Evolutionary conservation across 441 rosid species (phyloP), one percentile per base, ranked within the genome.

Genomic region (Eutrema salsugineum): DNA sequence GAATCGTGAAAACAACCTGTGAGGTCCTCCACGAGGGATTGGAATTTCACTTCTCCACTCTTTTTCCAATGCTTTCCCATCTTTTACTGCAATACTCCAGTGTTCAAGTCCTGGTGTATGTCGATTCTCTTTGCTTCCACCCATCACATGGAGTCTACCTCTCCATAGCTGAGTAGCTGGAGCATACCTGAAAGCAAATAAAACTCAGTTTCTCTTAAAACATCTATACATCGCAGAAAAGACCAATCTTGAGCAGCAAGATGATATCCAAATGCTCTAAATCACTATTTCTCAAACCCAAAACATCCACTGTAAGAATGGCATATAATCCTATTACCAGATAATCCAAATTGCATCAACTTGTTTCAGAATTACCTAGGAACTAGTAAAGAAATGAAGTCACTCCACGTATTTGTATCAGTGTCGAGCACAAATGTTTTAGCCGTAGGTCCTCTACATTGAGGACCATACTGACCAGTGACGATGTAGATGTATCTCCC

Each of bases 91-190:
- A 53, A 94, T 84, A 64, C 97, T 94, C 97, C 97, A 94, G 63
- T 94, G 97, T 70, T 91, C 97, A 72, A 94, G 44, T 28, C 80
- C 95, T 32, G 97, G 97, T 43, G 94, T 90, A 81, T 86, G 80
- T 47, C 99, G 80, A 62, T 94, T 90, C 82, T 91, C 97, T 79
- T 86, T 90, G 84, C 99, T 91, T 56, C 99, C 99, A 76, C 97
- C 97, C 99, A 94, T 94, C 77, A 94, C 99, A 59, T 91, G 99
- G 69, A 94, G 97, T 81, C 99, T 87, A 22, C 99, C 97, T 84
- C 89, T 90, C 99, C 97, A 94, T 28, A 91, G 86, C 77, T 87
- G 93, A 76, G 97, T 94, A 69, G 97, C 97, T 19, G 97, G 97
- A 11, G 97, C 99, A 83, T 91, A 91, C 83, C 95, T 91, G 83